Evolutionary conservation across 148 eudicot genomes (phyloP).

Genomic region (Rhododendron ferrugineum): DNA sequence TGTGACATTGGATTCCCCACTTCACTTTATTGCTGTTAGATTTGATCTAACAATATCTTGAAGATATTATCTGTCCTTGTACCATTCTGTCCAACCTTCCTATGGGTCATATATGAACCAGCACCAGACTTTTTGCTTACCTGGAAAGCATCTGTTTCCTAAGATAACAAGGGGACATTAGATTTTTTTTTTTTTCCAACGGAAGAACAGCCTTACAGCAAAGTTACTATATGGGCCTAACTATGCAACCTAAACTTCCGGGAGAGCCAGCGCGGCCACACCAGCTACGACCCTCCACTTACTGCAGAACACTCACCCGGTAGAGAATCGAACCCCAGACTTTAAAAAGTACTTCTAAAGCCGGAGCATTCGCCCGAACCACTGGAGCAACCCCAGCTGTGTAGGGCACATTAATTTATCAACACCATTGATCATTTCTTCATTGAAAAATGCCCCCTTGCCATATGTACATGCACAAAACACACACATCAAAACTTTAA

Average conservation of each 20-base stretch:
- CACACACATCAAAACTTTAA: background rate
- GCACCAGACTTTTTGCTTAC: background rate
- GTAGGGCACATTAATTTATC: background rate
- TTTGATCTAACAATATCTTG: conserved; percentile 5
- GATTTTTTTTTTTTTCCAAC: too few species aligned
- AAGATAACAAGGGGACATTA: background rate
- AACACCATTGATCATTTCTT: background rate
- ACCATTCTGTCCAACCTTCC: background rate
- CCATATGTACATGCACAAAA: background rate
- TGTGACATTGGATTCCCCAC: background rate
- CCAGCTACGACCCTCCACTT: too few species aligned
- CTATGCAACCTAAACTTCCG: too few species aligned
- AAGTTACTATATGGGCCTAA: too few species aligned
- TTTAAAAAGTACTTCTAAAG: too few species aligned
- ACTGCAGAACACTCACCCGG: too few species aligned
- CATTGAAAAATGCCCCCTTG: background rate
- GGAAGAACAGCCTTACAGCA: too few species aligned
- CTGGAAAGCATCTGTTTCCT: background rate
- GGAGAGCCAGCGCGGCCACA: too few species aligned
- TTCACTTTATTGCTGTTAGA: background rate
- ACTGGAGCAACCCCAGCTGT: too few species aligned
- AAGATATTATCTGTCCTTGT: background rate
- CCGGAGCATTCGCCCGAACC: too few species aligned
- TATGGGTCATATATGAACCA: background rate
- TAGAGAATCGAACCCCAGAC: too few species aligned